Conservation (phyloP, 106 monocot species). For the Agapanthus africanus region DNA sequence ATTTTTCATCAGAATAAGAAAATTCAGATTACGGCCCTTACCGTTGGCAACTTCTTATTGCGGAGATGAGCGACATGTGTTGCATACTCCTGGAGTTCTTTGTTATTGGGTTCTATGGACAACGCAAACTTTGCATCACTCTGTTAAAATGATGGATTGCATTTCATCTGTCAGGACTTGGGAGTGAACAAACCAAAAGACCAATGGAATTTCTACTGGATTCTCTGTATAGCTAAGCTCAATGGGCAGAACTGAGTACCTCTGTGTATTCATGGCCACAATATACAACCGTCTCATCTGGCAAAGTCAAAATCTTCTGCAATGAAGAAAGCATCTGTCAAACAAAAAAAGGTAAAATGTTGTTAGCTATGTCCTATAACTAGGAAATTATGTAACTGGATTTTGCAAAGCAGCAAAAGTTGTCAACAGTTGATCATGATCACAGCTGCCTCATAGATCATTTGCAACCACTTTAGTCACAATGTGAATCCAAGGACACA, state of each 20-base stretch:
- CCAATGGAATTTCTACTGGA: too few relatives aligned
- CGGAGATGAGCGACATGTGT: slow-evolving; percentile 52
- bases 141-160: slow-evolving; percentile 25
- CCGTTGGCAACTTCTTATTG: slow-evolving; percentile 66
- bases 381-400: background rate
- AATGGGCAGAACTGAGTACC: slow-evolving; percentile 25
- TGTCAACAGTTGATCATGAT: background rate
- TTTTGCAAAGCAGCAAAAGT: background rate
- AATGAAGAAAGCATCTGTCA: slow-evolving; percentile 82
- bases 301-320: slow-evolving; percentile 58
- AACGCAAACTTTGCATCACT: slow-evolving; percentile 94
- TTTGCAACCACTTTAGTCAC: background rate
- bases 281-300: slow-evolving; percentile 76
- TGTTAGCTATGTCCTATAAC: background rate
- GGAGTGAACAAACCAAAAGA: too few relatives aligned
- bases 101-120: slow-evolving; percentile 74
- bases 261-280: slow-evolving; percentile 94
- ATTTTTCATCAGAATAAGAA: background rate
- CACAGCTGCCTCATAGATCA: background rate
- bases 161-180: background rate
- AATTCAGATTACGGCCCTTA: slow-evolving; percentile 16
- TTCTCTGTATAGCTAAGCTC: background rate
- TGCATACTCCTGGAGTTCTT: slow-evolving; percentile 65
- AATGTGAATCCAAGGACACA: background rate
- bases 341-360: slow-evolving; percentile 11